These are phyloP conservation scores for Irpex sp. DNA, from an alignment of 1,284 basidiomycete genomes.

Conservation along the genomic window DNA sequence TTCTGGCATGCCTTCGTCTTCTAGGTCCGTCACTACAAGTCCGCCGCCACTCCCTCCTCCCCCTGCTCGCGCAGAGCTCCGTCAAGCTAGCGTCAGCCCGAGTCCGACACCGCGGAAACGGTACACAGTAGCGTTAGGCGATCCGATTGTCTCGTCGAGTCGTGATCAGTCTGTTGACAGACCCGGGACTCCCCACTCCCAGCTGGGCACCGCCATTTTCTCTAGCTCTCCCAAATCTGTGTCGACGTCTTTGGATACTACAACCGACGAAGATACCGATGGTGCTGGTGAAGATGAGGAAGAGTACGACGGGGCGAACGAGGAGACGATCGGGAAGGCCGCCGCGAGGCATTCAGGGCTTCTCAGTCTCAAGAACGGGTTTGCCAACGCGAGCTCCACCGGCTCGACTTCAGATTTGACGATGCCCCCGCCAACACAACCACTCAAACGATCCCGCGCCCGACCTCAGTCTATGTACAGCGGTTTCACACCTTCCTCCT, in stretches of 20 bases:
- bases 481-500: slow-evolving; percentile 21
- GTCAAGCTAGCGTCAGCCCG: slow-evolving; percentile 59
- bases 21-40: slow-evolving; percentile 15
- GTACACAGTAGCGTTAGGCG: slow-evolving; percentile 78
- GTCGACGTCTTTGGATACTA: slow-evolving; percentile 25
- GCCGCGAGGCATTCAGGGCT: slow-evolving; percentile 29
- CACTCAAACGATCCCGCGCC: slow-evolving; percentile 17
- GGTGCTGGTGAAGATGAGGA: slow-evolving; percentile 21
- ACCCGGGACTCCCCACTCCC: slow-evolving; percentile 21
- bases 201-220: slow-evolving; percentile 40
- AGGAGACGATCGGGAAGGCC: slow-evolving; percentile 63
- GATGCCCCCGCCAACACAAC: background rate
- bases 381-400: slow-evolving; percentile 18
- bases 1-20: slow-evolving; percentile 23
- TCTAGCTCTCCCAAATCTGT: slow-evolving; percentile 36
- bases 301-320: slow-evolving; percentile 35
- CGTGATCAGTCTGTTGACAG: slow-evolving; percentile 23
- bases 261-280: background rate
- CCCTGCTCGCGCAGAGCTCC: slow-evolving; percentile 27
- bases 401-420: slow-evolving; percentile 16
- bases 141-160: slow-evolving; percentile 49
- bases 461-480: slow-evolving; percentile 30
- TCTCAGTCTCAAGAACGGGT: slow-evolving; percentile 6
- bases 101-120: slow-evolving; percentile 76
- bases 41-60: slow-evolving; percentile 32